Evolutionary conservation across 1,284 basidiomycete species (phyloP).

Genomic region (Crepidotus sp.): DNA sequence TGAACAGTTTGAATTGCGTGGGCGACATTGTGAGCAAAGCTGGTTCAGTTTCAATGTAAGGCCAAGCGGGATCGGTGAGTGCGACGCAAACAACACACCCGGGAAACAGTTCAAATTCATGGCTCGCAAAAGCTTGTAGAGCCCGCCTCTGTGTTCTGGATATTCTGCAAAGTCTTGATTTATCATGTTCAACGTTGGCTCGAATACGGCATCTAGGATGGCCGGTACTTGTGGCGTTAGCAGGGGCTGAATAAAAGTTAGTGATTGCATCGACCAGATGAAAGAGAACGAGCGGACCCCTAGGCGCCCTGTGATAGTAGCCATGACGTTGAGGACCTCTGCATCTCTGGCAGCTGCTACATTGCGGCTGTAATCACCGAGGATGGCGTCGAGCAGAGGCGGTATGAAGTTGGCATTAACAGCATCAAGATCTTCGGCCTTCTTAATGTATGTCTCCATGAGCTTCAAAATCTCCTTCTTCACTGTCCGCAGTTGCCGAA

Average conservation of each 20-base stretch:
- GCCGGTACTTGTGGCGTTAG: constrained; percentile 95
- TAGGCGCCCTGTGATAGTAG: constrained; percentile 86
- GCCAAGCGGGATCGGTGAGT: not conserved
- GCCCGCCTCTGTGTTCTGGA: constrained; percentile 95
- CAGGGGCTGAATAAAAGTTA: constrained; percentile 43
- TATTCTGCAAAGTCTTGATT: constrained; percentile 98
- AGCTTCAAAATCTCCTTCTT: constrained; percentile 98
- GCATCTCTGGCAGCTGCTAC: constrained; percentile 92
- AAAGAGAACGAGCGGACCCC: constrained; percentile 48
- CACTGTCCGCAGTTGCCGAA: constrained; percentile 90
- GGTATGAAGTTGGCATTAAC: constrained; percentile 93
- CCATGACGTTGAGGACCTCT: constrained; percentile 97
- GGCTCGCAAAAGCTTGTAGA: constrained; percentile 92
- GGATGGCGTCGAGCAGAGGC: constrained; percentile 90
- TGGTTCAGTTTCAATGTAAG: constrained; percentile 24
- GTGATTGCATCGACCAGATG: not conserved
- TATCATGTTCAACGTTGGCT: constrained; percentile 97
- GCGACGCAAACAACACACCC: constrained; percentile 35
- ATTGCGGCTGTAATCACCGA: constrained; percentile 95
- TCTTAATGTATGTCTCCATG: constrained; percentile 96
- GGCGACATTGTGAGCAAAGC: constrained; percentile 84
- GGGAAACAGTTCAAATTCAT: constrained; percentile 97
- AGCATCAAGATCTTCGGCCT: constrained; percentile 91
- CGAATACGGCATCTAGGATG: constrained; percentile 95
- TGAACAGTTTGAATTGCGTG: constrained; percentile 94